Percentiles rank a stretch among this genome's conserved stretches.
Conservation (phyloP, 1,284 basidiomycete species). For the Moesziomyces sp. region DNA sequence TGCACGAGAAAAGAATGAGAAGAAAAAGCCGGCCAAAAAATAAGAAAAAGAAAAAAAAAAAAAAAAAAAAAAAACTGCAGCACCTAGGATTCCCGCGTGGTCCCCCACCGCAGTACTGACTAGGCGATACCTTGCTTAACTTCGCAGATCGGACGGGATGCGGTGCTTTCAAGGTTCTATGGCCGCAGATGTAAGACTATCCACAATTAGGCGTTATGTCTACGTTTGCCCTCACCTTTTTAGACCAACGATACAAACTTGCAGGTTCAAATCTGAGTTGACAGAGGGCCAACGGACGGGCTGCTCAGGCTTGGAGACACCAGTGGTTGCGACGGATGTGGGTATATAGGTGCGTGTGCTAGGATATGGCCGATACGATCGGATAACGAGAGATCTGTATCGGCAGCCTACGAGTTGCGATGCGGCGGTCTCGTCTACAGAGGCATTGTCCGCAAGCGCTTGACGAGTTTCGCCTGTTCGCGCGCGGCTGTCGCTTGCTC, state of each 20-base stretch:
- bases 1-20: too few relatives aligned
- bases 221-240: too few relatives aligned
- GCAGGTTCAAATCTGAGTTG: too few relatives aligned
- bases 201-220: too few relatives aligned
- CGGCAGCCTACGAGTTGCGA: too few relatives aligned
- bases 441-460: conserved; percentile 44
- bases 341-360: neutral
- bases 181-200: conserved; percentile 73
- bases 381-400: neutral
- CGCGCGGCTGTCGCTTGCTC: conserved; percentile 47
- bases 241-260: too few relatives aligned
- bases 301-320: too few relatives aligned
- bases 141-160: conserved; percentile 84
- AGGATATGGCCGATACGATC: neutral
- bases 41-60: too few relatives aligned
- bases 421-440: conserved; percentile 1
- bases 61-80: conserved; percentile 73
- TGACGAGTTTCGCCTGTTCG: conserved; percentile 44
- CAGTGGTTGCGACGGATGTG: too few relatives aligned
- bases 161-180: conserved; percentile 82
- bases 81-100: conserved; percentile 84
- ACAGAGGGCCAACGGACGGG: too few relatives aligned
- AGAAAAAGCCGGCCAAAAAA: too few relatives aligned
- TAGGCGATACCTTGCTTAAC: conserved; percentile 81
- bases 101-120: conserved; percentile 86